A percentile compares a stretch with the other conserved stretches of the same genome.
phyloP scores from a whole-genome alignment of 306 rosid genomes.

The Vicia villosa region DNA sequence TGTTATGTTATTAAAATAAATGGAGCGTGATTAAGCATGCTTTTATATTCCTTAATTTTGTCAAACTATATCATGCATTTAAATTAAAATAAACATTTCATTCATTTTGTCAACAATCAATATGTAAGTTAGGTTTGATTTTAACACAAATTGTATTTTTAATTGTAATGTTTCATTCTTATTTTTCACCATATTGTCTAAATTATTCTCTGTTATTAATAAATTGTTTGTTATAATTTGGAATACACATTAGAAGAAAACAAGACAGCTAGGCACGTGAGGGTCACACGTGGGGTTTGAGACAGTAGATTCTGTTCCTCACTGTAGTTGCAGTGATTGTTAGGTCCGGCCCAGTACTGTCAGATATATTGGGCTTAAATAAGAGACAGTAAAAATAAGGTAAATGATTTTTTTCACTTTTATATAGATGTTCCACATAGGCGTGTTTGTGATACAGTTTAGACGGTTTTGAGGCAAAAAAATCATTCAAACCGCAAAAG shows the following conservation, averaged over 20 bases:
- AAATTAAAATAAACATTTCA: background rate
- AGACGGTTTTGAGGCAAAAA: too few relatives aligned
- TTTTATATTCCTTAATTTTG: constrained; percentile 5
- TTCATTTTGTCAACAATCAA: constrained; percentile 21
- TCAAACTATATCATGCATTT: background rate
- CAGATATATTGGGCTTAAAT: constrained; percentile 17
- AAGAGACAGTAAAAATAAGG: background rate
- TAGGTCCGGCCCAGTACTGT: constrained; percentile 26
- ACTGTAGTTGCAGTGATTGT: constrained; percentile 23
- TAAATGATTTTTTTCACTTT: too few relatives aligned
- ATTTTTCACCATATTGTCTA: too few relatives aligned
- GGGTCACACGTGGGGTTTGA: constrained; percentile 30
- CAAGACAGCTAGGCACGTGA: constrained; percentile 29
- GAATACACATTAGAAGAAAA: background rate
- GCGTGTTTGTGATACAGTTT: too few relatives aligned
- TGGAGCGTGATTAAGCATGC: constrained; percentile 1
- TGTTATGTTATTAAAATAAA: too few relatives aligned
- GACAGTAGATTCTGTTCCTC: constrained; percentile 37
- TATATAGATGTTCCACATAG: too few relatives aligned
- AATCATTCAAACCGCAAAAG: too few relatives aligned
- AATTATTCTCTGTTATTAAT: too few relatives aligned
- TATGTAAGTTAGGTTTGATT: constrained; percentile 27
- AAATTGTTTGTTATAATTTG: too few relatives aligned
- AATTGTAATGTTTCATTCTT: background rate
- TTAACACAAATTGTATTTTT: background rate